Evolutionary conservation across 225 moss, liverwort and hornwort genomes (phyloP), one percentile per base, ranked within the genome.

Genomic region (Bryoerythrophyllum caledonicum): DNA sequence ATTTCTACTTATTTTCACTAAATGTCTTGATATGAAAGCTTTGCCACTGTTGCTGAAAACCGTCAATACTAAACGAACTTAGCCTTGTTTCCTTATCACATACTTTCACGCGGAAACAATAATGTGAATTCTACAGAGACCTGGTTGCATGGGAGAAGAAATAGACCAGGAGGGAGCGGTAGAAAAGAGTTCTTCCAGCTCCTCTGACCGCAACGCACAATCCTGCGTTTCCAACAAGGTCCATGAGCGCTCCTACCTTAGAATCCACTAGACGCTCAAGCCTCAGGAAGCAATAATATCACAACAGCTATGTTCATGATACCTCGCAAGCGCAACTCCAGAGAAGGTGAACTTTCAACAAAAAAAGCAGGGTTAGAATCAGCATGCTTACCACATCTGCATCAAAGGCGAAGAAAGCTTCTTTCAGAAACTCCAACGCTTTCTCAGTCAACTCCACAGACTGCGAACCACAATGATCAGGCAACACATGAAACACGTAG

Each of bases 381-480:
- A 13, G 25, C 43, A 40, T 32, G 76, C 89, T 94, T 74, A 94
- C 96, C 86, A 81, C 82, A 84, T 97, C 94, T 60, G 82, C 78
- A 82, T 92, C 94, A 75, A 94, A 97, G 30, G 87, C 77, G 8
- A 83, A 74, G 57, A 97, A 97, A 63, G 91, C 85, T 67, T 86
- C 87, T 69, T 88, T 94, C 44, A 97, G 73, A 62, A 91, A 92
- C 51, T 92, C 94, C 76, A 90, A 60, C 21, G 90, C 91, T 82
- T 92, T 94, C 65, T 97, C 94, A 17, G 96, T 91, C 68, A 97
- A 86, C 76, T 97, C 94, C 57, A 97, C 94, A 76, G 86, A 92
- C 96, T 94, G 91, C 84, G 76, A 52, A 71, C 6, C 73, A 72
- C 26, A 44, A 1, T n/a, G 72, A 37, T 4, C 16, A 17, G 49